phyloP scores from a whole-genome alignment of 1,139 yeast species.

The Saccharomyces hybrid region DNA sequence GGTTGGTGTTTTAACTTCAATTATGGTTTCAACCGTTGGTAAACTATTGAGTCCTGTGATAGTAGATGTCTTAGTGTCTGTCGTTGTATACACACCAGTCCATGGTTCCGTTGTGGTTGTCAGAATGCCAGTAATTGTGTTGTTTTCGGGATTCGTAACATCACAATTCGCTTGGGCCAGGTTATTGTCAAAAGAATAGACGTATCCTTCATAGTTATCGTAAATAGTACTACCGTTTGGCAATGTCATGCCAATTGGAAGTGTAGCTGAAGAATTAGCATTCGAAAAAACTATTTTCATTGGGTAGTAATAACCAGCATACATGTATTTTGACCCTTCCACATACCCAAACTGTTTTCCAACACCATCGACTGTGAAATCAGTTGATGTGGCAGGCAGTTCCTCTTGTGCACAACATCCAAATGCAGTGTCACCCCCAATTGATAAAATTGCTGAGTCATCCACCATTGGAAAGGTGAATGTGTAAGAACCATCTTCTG shows the following conservation, averaged over 20 bases:
- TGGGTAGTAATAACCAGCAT: conserved; percentile 26
- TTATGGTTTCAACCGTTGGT: neutral
- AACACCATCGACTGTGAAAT: conserved; percentile 8
- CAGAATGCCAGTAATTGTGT: neutral
- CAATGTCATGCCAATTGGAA: neutral
- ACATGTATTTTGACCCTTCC: conserved; percentile 1
- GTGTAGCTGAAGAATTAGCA: neutral
- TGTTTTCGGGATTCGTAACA: neutral
- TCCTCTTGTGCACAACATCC: conserved; percentile 24
- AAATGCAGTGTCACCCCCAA: conserved; percentile 28
- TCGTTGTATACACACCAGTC: neutral
- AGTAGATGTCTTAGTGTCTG: neutral
- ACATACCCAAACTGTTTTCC: conserved; percentile 2
- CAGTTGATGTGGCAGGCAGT: conserved; percentile 1
- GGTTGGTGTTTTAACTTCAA: neutral
- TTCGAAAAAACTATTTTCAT: conserved; percentile 21
- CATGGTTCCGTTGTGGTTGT: neutral
- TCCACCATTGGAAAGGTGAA: conserved; percentile 21
- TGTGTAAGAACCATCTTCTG: conserved; percentile 22
- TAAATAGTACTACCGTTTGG: neutral
- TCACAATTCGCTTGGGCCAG: neutral
- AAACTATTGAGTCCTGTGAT: neutral
- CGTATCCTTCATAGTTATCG: neutral
- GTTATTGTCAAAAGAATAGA: neutral
- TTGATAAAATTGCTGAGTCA: conserved; percentile 23